Evolutionary conservation across 768 basidiomycete genomes (phyloP).

Genomic region (Agaricus subrufescens): DNA sequence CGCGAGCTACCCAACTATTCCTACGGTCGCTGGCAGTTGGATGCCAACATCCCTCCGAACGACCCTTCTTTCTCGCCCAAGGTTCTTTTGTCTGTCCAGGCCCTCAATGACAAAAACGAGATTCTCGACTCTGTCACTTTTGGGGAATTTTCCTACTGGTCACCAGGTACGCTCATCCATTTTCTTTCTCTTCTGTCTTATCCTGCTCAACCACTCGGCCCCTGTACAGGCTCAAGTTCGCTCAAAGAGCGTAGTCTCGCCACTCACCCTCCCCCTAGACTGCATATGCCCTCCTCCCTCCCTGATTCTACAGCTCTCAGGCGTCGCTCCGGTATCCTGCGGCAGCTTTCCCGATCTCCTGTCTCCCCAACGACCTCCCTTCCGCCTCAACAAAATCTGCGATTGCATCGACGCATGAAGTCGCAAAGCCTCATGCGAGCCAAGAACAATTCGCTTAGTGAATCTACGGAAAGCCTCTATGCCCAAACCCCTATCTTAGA

Average conservation of each 20-base stretch:
- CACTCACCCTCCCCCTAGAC: conserved; percentile 23
- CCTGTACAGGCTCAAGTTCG: conserved; percentile 12
- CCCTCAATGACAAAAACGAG: conserved; percentile 46
- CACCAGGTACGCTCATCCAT: conserved; percentile 28
- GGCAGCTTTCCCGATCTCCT: conserved; percentile 26
- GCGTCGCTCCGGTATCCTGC: conserved; percentile 28
- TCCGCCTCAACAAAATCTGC: conserved; percentile 26
- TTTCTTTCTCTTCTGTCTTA: conserved; percentile 10
- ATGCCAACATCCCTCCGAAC: conserved; percentile 55
- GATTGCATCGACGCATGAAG: conserved; percentile 40
- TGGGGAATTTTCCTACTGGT: conserved; percentile 67
- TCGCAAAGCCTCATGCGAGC: conserved; percentile 39
- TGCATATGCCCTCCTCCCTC: conserved; percentile 23
- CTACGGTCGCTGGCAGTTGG: conserved; percentile 60
- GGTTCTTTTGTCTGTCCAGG: conserved; percentile 58
- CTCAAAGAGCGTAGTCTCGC: conserved; percentile 12
- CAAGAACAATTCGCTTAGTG: conserved; percentile 24
- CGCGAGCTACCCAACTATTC: conserved; percentile 41
- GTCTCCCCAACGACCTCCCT: conserved; percentile 38
- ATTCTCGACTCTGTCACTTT: conserved; percentile 65
- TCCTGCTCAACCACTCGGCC: neutral
- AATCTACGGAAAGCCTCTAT: conserved; percentile 36
- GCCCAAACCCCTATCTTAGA: conserved; percentile 57
- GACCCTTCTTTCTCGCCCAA: conserved; percentile 39
- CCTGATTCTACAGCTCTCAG: conserved; percentile 28